Percentiles rank a stretch among this genome's conserved stretches.
Evolutionary conservation across 371 early-diverging fungal genomes (phyloP).

Genomic region (Rhizopus delemar): DNA sequence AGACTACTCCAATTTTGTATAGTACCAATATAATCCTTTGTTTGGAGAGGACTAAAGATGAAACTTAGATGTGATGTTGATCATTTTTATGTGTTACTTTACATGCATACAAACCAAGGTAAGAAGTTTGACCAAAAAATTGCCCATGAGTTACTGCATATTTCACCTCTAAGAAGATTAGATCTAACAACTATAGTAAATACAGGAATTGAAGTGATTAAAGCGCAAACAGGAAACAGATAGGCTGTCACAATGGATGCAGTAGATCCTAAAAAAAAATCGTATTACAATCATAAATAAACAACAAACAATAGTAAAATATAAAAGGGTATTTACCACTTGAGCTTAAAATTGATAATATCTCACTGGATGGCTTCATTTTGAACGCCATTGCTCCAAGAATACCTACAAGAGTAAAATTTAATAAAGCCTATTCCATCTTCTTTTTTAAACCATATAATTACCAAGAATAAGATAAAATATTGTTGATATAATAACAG

Average conservation of each 20-base stretch:
- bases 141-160: slow-evolving; percentile 56
- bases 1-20: slow-evolving; percentile 52
- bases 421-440: not conserved
- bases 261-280: slow-evolving; percentile 30
- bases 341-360: slow-evolving; percentile 44
- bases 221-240: slow-evolving; percentile 69
- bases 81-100: not conserved
- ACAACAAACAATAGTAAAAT: slow-evolving; percentile 2
- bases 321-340: slow-evolving; percentile 21
- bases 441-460: not conserved
- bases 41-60: slow-evolving; percentile 38
- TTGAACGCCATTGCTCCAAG: slow-evolving; percentile 59
- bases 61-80: not conserved
- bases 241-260: slow-evolving; percentile 65
- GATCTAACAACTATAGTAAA: slow-evolving; percentile 71
- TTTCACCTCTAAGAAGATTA: slow-evolving; percentile 63
- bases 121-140: slow-evolving; percentile 61
- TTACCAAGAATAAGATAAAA: slow-evolving; percentile 52
- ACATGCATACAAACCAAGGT: slow-evolving; percentile 70
- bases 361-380: slow-evolving; percentile 53
- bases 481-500: slow-evolving; percentile 49
- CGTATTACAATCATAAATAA: not conserved
- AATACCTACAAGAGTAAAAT: slow-evolving; percentile 35
- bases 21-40: slow-evolving; percentile 36
- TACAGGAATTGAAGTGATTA: slow-evolving; percentile 78